Evolutionary conservation across 2,329 filamentous ascomycete genomes (phyloP), one percentile per base, ranked within the genome.

Genomic region (Fusarium nygamai): DNA sequence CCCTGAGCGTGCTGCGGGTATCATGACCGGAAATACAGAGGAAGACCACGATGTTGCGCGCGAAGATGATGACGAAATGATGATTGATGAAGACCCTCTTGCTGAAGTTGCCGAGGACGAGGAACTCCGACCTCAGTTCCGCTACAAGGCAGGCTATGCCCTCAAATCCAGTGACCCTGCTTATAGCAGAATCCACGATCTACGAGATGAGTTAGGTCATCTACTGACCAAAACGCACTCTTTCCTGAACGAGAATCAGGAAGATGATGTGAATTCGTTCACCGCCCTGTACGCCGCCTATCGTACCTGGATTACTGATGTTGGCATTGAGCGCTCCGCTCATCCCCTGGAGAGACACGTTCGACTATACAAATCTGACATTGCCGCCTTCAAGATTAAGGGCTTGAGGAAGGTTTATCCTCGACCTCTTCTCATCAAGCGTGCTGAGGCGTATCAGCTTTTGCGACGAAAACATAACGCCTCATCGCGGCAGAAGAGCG

Each of bases 221-320:
- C 88, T 96, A 2, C 86, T 99, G 31, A 96, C 96, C 72, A 89
- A 90, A 62, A 94, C 97, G 2, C 97, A 99, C 82, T 84, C 87
- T 4, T 99, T 98, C 84, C 85, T 99, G 67, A 92, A 90, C 24
- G 85, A 91, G 70, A 92, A 96, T 69, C 95, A 98, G 80, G 94
- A 98, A 81, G 96, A 99, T 79, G 96, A 99, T 80, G 96, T 99
- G 2, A 91, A 93, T 22, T 98, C 95, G 83, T 99, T 99, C 84
- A 98, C 95, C 31, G 91, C 95, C 2, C 84, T 99, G 5, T 99
- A 98, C 83, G 93, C 93, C 29, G 94, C 96, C 3, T 99, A 98
- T 81, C 89, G 94, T 48, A 96, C 94, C 14, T 99, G 95, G 95
- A 98, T 99, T 78, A 95, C 97, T 4, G 96, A 99, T 79, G 95